Percentiles rank a stretch among this genome's conserved stretches.
Evolutionary conservation across 2,329 filamentous ascomycete species (phyloP).

Genomic region (Cytospora piceicola): DNA sequence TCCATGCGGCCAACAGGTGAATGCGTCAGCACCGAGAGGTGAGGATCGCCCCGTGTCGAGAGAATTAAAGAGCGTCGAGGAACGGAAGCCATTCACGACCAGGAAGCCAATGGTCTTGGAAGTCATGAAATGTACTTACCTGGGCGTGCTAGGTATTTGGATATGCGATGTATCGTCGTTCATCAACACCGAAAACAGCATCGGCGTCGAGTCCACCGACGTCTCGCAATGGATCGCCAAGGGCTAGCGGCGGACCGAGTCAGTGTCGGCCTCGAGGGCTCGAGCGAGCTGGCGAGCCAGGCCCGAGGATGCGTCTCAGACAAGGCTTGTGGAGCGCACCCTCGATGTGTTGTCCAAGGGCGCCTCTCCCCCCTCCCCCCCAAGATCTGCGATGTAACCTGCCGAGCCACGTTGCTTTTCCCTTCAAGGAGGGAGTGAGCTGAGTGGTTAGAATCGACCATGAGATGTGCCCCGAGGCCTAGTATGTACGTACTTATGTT

Average conservation of each 20-base stretch:
- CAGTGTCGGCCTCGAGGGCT: conserved; percentile 19
- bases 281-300: conserved; percentile 18
- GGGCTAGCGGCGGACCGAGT: conserved; percentile 21
- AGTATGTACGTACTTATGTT: too few relatives aligned
- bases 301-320: conserved; percentile 26
- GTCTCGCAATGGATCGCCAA: conserved; percentile 6
- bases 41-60: background rate
- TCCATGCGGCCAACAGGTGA: conserved; percentile 6
- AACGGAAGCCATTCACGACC: background rate
- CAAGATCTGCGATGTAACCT: conserved; percentile 12
- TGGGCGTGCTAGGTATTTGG: background rate
- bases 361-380: background rate
- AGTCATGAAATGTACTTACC: conserved; percentile 13
- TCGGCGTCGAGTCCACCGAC: conserved; percentile 26
- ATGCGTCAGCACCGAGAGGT: conserved; percentile 6
- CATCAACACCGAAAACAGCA: conserved; percentile 14
- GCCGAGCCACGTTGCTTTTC: conserved; percentile 19
- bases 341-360: conserved; percentile 1
- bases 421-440: conserved; percentile 9
- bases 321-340: conserved; percentile 17
- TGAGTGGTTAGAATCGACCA: conserved; percentile 14
- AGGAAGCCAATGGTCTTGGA: background rate
- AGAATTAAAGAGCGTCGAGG: background rate
- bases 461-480: conserved; percentile 18
- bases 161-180: background rate